Conservation (phyloP, 148 eudicot genomes). For the Silene latifolia region DNA sequence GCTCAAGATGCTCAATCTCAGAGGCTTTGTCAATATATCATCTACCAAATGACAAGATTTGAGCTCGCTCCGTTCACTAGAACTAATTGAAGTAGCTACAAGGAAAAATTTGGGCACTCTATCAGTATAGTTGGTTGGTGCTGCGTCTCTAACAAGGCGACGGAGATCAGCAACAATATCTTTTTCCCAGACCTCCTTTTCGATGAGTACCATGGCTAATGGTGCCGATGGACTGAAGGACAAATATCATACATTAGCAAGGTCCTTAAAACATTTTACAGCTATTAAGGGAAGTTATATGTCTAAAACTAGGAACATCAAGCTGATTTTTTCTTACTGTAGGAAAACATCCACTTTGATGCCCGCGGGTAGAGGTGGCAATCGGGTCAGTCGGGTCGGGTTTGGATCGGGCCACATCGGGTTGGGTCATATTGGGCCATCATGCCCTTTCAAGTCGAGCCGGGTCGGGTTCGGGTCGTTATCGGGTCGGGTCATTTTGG, state of each 20-base stretch:
- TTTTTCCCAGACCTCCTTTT: conserved; percentile 57
- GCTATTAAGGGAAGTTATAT: no score
- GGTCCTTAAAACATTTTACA: neutral
- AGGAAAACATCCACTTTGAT: neutral
- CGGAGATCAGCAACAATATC: conserved; percentile 35
- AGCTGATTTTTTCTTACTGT: no score
- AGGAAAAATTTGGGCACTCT: conserved; percentile 48
- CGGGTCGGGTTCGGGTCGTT: no score
- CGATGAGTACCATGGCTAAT: conserved; percentile 60
- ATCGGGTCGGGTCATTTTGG: no score
- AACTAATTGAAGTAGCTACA: conserved; percentile 40
- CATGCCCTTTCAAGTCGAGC: no score
- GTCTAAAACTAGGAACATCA: no score
- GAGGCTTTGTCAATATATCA: conserved; percentile 63
- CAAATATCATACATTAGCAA: conserved; percentile 20
- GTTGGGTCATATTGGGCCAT: no score
- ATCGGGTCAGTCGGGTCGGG: no score
- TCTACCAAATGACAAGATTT: conserved; percentile 62
- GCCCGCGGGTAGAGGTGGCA: no score
- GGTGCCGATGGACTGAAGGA: conserved; percentile 43
- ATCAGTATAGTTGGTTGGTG: conserved; percentile 20
- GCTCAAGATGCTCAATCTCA: conserved; percentile 54
- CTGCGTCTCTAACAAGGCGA: conserved; percentile 33
- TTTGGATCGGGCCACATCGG: no score
- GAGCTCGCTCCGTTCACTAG: conserved; percentile 44